Conservation (phyloP, 768 basidiomycete genomes). For the Kwoniella shandongensis region DNA sequence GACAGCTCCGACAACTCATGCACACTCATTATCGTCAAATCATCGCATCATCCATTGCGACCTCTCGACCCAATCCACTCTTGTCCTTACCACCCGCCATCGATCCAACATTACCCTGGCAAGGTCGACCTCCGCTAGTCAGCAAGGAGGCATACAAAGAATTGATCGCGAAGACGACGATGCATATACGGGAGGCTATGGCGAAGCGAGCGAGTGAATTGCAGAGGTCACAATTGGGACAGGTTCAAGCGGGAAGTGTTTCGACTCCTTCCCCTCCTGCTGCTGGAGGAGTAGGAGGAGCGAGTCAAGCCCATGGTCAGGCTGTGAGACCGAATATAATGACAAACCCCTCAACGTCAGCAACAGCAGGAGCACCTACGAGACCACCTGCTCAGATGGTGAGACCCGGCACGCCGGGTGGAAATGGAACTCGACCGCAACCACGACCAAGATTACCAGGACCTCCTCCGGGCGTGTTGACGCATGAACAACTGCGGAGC, state of each 20-base stretch:
- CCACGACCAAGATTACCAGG: no score
- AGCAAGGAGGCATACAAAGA: slow-evolving; percentile 16
- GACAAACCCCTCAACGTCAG: background rate
- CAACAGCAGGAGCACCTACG: background rate
- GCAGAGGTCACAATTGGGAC: background rate
- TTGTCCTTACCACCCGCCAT: slow-evolving; percentile 15
- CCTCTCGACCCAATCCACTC: slow-evolving; percentile 19
- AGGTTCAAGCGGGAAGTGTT: background rate
- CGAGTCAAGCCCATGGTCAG: no score
- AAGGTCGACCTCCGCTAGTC: slow-evolving; percentile 9
- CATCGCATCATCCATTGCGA: slow-evolving; percentile 5
- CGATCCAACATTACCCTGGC: slow-evolving; percentile 19
- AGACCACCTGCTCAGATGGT: background rate
- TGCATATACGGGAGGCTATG: slow-evolving; percentile 12
- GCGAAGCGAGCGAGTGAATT: slow-evolving; percentile 1
- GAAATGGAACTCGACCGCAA: no score
- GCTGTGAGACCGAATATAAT: no score
- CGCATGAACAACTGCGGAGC: slow-evolving; percentile 3
- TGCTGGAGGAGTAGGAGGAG: no score
- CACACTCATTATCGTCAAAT: slow-evolving; percentile 22
- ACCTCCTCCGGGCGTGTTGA: slow-evolving; percentile 8
- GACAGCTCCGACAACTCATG: slow-evolving; percentile 25
- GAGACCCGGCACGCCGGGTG: no score
- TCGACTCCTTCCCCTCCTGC: background rate
- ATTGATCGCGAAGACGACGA: slow-evolving; percentile 8